phyloP scores from a whole-genome alignment of 2,329 filamentous ascomycete species.

The Tolypocladium album region DNA sequence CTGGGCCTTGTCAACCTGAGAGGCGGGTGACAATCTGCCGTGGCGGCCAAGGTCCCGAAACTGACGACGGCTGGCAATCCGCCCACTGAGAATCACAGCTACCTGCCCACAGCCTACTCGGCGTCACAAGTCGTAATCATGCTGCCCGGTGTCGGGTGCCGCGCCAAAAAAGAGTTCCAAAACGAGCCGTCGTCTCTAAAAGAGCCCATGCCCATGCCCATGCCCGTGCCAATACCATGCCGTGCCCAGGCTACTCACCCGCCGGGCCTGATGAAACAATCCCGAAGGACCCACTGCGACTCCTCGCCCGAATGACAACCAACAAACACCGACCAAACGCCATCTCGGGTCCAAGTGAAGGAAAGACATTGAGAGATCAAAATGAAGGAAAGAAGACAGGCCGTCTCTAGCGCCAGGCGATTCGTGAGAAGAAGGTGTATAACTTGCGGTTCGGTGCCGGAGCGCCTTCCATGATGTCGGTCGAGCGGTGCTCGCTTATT shows the following conservation, averaged over 20 bases:
- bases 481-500: conserved; percentile 27
- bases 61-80: neutral
- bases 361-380: neutral
- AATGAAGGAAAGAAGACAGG: neutral
- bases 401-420: conserved; percentile 1
- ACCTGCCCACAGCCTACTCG: neutral
- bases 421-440: conserved; percentile 5
- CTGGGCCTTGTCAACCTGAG: neutral
- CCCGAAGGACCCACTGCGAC: neutral
- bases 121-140: neutral
- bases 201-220: neutral
- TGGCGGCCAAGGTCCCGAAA: neutral
- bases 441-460: neutral
- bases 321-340: conserved; percentile 1
- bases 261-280: neutral
- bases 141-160: neutral
- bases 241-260: neutral
- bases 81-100: neutral
- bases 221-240: neutral
- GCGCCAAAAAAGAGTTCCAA: neutral
- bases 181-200: neutral
- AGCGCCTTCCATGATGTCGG: conserved; percentile 1
- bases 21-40: neutral
- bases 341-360: neutral
- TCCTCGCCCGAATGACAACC: neutral